Evolutionary conservation across 2,329 filamentous ascomycete genomes (phyloP), one percentile per base, ranked within the genome.

Genomic region (Ploettnerulaceae sp.): DNA sequence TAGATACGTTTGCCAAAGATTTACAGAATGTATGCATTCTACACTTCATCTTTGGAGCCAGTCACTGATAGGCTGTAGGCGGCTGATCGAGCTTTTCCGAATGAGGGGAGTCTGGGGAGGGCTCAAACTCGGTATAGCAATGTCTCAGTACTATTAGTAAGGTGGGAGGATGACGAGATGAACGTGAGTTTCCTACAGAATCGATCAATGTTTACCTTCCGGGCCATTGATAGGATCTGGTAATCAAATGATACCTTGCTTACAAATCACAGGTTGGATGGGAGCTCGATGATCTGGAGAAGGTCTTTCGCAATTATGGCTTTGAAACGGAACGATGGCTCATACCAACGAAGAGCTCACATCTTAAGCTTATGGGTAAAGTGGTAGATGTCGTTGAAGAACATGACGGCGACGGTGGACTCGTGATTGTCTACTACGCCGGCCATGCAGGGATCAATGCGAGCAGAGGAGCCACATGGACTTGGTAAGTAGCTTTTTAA

Each of bases 351-450:
- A 47, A 48, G 12, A 53, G 54, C 31, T 49, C 55, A 15, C 54
- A 57, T 37, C 42, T 54, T 9, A 55, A 52, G 35, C 47, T 59
- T 5, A 59, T 59, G 57, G 53, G 50, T 20, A 40, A 54, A 38
- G 54, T 48, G 9, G 36, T 57, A 4, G 48, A 56, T 17, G 49
- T 57, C 26, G 51, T 59, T 1, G 50, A 55, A 43, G 45, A 53
- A 21, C 41, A 55, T 35, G 44, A 51, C 24, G 47, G 21, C 1
- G 33, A 45, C 20, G 49, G 54, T 35, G 54, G 53, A 21, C 35
- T 59, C 12, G 46, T 59, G 18, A 53, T 59, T 14, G 49, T 59
- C 5, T 59, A 57, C 29, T 59, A 59, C 45, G 54, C 45, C 9
- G 54, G 57, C 17, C 57, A 57, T 47, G 55, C 52, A 7, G 45